Base-by-base conservation (phyloP, 805 yeast genomes). In the Cyberlindnera xishuangbannaensis region DNA sequence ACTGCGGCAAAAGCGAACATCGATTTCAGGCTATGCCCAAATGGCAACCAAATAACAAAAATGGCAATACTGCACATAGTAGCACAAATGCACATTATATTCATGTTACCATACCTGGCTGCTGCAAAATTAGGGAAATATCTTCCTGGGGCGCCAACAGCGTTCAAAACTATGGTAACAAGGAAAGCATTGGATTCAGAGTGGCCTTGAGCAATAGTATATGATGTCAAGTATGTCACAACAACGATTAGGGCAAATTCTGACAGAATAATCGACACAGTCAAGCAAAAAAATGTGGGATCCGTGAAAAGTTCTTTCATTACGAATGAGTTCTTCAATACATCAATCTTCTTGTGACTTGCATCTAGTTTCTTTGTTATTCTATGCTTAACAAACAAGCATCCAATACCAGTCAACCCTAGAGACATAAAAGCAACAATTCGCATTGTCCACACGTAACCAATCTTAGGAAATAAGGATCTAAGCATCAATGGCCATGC, bases 1-100 rank as follows among this genome's bases (percentile, higher is more conserved):
- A 70, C 31, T 0, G 64, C 69, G 7, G 78, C 59, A 51, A 78
- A 81, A 0, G 64, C 63, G 43, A 73, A 70, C 33, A 78, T 55
- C 0, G 63, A 68, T 2, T 55, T 56, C 18, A 61, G 34, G 31
- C 53, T 44, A 7, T 50, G 37, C 1, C 84, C 86, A 35, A 77
- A 70, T 1, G 88, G 87, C 15, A 78, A 55, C 87, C 87, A 79
- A n/a, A 80, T 47, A 0, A 65, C 62, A 30, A 80, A 59, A 3
- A 73, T 63, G 14, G 73, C 53, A 0, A 78, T 10, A 1, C 68
- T 58, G n/a, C 72, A 59, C n/a, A n/a, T n/a, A n/a, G n/a, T n/a
- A n/a, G n/a, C n/a, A n/a, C n/a, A n/a, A n/a, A n/a, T n/a, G n/a
- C n/a, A n/a, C n/a, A n/a, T n/a, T n/a, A n/a, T n/a, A 7, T 41